Evolutionary conservation across 352 stramenopile genomes (phyloP).

Genomic region (Phytophthora quininea): DNA sequence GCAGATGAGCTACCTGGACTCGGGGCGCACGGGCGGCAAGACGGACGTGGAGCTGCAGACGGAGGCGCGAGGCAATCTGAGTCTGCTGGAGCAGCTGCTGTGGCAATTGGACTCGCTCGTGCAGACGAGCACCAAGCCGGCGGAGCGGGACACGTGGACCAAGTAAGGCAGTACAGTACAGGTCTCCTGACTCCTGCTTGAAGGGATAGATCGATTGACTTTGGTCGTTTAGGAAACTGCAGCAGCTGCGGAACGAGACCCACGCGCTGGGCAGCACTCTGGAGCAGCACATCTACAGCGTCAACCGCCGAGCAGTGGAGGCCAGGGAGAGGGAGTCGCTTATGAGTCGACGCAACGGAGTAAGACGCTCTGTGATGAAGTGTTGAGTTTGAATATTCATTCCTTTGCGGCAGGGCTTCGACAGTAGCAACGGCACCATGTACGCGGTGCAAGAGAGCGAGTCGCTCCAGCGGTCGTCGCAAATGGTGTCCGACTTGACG

Average conservation of each 20-base stretch:
- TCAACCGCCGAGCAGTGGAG: slow-evolving; percentile 70
- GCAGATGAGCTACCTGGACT: slow-evolving; percentile 88
- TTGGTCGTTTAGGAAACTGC: slow-evolving; percentile 51
- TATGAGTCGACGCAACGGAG: slow-evolving; percentile 62
- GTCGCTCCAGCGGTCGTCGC: slow-evolving; percentile 74
- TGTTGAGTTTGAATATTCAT: background rate
- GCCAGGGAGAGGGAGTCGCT: slow-evolving; percentile 78
- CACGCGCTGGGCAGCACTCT: slow-evolving; percentile 66
- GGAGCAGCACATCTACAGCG: slow-evolving; percentile 80
- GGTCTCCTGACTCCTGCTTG: no score
- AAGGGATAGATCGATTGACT: no score
- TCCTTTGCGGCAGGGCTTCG: slow-evolving; percentile 49
- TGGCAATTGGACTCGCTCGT: slow-evolving; percentile 86
- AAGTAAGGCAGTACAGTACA: slow-evolving; percentile 38
- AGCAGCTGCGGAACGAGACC: slow-evolving; percentile 79
- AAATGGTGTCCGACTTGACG: slow-evolving; percentile 85
- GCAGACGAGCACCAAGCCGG: slow-evolving; percentile 53
- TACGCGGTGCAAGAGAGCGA: slow-evolving; percentile 82
- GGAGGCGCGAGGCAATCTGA: slow-evolving; percentile 77
- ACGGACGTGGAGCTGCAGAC: slow-evolving; percentile 67
- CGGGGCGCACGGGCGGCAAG: slow-evolving; percentile 51
- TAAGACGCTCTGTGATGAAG: slow-evolving; percentile 22
- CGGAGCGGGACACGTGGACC: slow-evolving; percentile 75
- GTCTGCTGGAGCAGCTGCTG: slow-evolving; percentile 70
- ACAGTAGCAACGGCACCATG: slow-evolving; percentile 71